A percentile compares a stretch with the other conserved stretches of the same genome.
These are phyloP conservation scores for Eimeria maxima DNA, from an alignment of 169 alveolate species.

Conservation along the genomic window DNA sequence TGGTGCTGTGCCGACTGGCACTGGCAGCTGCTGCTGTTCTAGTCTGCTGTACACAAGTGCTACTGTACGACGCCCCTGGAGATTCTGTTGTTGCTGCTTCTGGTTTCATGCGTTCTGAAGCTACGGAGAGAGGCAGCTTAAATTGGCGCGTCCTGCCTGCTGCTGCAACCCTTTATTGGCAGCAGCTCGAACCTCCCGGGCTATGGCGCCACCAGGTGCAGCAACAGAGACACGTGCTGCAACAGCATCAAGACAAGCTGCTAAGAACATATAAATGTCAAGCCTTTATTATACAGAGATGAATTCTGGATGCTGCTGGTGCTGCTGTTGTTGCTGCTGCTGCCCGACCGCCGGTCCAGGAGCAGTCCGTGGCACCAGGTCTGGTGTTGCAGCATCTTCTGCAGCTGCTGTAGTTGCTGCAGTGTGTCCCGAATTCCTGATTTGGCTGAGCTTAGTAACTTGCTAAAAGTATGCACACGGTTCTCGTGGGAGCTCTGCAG, in stretches of 20 bases:
- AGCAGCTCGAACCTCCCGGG: neutral
- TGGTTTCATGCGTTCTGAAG: neutral
- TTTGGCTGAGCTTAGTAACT: neutral
- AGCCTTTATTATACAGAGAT: neutral
- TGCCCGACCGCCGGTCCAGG: neutral
- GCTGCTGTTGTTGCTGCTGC: neutral
- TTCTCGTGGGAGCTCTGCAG: neutral
- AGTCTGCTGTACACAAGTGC: neutral
- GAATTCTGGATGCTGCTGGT: neutral
- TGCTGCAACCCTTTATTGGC: neutral
- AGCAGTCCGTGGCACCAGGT: neutral
- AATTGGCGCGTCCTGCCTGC: neutral
- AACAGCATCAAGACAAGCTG: neutral
- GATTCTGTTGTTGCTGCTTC: slow-evolving; percentile 51
- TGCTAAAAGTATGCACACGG: neutral
- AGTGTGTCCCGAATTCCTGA: neutral
- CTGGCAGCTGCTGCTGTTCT: slow-evolving; percentile 31
- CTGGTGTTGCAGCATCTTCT: too few relatives aligned
- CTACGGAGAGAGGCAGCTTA: neutral
- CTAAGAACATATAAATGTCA: neutral
- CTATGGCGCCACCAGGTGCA: neutral
- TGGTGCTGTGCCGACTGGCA: neutral
- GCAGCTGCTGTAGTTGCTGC: neutral
- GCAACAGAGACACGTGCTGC: neutral
- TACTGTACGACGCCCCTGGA: neutral